These are phyloP conservation scores for Blastobotrys illinoisensis DNA, from an alignment of 1,139 yeast species.

Conservation along the genomic window DNA sequence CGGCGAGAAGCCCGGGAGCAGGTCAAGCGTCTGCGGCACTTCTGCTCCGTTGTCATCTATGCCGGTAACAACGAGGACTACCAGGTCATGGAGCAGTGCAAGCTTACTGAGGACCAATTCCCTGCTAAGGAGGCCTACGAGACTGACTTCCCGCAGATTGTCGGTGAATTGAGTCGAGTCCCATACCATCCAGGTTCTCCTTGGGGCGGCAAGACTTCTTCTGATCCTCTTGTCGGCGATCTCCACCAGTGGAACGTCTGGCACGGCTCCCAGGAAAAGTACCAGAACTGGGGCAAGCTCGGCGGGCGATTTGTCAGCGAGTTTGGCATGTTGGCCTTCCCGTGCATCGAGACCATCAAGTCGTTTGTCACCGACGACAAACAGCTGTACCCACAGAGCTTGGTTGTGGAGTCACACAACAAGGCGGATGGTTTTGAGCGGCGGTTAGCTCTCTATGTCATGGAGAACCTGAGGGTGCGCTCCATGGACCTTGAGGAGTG, in stretches of 20 bases:
- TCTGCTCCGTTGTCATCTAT: constrained; percentile 18
- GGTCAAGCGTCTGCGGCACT: constrained; percentile 37
- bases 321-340: constrained; percentile 44
- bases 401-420: constrained; percentile 35
- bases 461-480: constrained; percentile 38
- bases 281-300: constrained; percentile 41
- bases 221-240: constrained; percentile 40
- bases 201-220: constrained; percentile 35
- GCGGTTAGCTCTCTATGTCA: constrained; percentile 41
- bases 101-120: constrained; percentile 15
- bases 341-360: constrained; percentile 30
- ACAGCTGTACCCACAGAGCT: constrained; percentile 39
- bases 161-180: constrained; percentile 24
- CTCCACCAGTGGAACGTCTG: constrained; percentile 48
- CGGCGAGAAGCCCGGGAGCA: constrained; percentile 36
- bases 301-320: constrained; percentile 43
- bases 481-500: constrained; percentile 37
- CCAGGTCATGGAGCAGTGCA: constrained; percentile 15
- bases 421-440: constrained; percentile 44
- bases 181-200: constrained; percentile 43
- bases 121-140: constrained; percentile 34
- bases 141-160: constrained; percentile 32
- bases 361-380: constrained; percentile 32
- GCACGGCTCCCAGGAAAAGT: constrained; percentile 43
- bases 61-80: constrained; percentile 23